Base-by-base conservation (phyloP, 192 early-diverging fungal genomes). In the Kappamyces sp. region DNA sequence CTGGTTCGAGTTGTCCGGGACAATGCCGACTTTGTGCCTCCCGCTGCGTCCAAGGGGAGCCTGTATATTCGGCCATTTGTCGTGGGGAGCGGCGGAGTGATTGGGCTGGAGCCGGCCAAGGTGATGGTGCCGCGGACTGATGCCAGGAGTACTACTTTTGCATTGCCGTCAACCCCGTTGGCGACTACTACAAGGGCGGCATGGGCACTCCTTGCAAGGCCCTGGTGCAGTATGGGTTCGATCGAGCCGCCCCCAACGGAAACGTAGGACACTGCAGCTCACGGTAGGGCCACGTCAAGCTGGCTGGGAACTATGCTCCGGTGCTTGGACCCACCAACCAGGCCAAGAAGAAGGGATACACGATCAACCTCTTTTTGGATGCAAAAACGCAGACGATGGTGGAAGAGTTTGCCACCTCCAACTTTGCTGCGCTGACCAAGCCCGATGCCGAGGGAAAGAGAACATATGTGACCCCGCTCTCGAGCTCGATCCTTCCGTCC, bases 351-450 rank as follows among this genome's bases (percentile, higher is more conserved):
- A 64, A 75, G 36, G 88, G 86, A 33, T 88, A 82, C 63, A 67
- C 79, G 37, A 78, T 90, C 66, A 83, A 80, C 4, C 74, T 90
- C 13, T 87, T 87, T 66, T 73, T 90, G 55, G 88, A 90, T 55
- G 66, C 83, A 41, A 71, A 74, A 49, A 84, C 84, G 4, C 62
- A 74, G 60, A 68, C 74, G 5, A 75, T 82, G 55, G 70, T 90
- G 39, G 88, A 90, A 47, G 88, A 90, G 57, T 90, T 90, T 69
- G 79, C 80, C 3, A 87, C 88, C 5, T 84, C 81, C 59, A 90
- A 90, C 72, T 90, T 90, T 74, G 79, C 85, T 12, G 88, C 79
- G 6, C 51, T 87, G 5, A 83, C 73, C 23, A 61, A 55, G 39
- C 65, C 78, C 8, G 78, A 84, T 54, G 68, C 74, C n/a, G 62